Evolutionary conservation across 2,329 filamentous ascomycete species (phyloP), one percentile per base, ranked within the genome.

Genomic region (Colletotrichum sp.): DNA sequence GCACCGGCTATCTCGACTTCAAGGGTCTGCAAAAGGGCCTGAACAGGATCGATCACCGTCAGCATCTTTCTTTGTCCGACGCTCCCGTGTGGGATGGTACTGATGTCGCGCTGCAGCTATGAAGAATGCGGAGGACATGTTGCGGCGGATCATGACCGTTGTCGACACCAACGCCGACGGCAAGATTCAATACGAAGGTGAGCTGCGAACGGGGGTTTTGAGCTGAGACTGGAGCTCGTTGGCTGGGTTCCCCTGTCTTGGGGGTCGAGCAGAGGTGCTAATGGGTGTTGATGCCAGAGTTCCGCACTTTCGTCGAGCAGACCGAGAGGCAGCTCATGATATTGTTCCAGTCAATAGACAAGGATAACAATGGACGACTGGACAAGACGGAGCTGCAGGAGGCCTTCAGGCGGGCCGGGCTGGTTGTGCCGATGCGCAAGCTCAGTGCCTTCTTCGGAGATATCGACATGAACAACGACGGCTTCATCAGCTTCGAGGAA

Each of bases 101-200:
- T 78, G 68, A 78, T 61, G 16, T 66, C 68, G 67, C 48, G 57
- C 77, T 80, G 64, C 80, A 92, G 90, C 90, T 67, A 85, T 99
- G 82, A 98, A 98, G 88, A 97, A 98, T 89, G 97, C 97, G 82
- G 94, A 98, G 84, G 88, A 91, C 48, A 92, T 99, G 88, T 90
- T 99, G 77, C 91, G 92, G 82, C 93, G 94, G 81, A 94, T 99
- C 74, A 90, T 98, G 83, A 89, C 90, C 78, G 91, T 93, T 77
- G 96, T 98, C 78, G 97, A 99, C 83, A 94, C 93, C 74, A 96
- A 96, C 82, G 92, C 93, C 30, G 96, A 99, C 84, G 95, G 96
- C 78, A 93, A 93, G 81, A 99, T 99, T 80, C 94, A 98, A 85
- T 98, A 95, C 83, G 91, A 96, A 86, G 95, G 95, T 97, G 89